These are phyloP conservation scores for Cladosporium colombiae DNA, from an alignment of 2,329 filamentous ascomycete species.

Conservation along the genomic window DNA sequence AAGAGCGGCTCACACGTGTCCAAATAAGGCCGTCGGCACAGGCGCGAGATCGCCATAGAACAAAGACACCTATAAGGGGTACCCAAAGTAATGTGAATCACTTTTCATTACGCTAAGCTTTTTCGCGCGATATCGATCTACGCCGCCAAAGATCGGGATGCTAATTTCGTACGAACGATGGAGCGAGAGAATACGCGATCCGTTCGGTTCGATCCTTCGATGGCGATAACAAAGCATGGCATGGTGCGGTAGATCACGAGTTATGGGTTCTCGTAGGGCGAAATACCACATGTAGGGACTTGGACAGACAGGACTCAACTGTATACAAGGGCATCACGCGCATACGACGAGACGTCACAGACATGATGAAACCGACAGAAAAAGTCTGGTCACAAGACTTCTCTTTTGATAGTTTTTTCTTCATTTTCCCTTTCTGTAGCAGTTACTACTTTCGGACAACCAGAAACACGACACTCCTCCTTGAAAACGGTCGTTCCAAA, in stretches of 20 bases:
- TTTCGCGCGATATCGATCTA: background rate
- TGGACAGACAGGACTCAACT: background rate
- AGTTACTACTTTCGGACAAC: slow-evolving; percentile 1
- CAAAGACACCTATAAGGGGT: background rate
- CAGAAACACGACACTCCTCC: background rate
- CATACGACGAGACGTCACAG: background rate
- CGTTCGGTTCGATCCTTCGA: background rate
- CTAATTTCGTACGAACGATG: background rate
- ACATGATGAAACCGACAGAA: background rate
- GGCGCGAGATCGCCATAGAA: background rate
- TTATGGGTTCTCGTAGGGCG: background rate
- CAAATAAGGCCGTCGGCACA: background rate
- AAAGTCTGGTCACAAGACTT: background rate
- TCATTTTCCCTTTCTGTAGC: slow-evolving; percentile 12
- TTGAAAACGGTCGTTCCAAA: background rate
- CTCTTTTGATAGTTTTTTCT: background rate
- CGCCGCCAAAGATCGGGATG: background rate
- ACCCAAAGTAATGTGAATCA: background rate
- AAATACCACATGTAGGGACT: background rate
- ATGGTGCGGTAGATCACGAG: background rate
- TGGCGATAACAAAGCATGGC: background rate
- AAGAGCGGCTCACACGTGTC: background rate
- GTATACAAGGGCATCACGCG: background rate
- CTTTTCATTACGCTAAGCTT: slow-evolving; percentile 6
- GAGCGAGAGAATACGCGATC: background rate